Evolutionary conservation across 2,329 filamentous ascomycete genomes (phyloP).

Genomic region (Clarireedia homoeocarpa): DNA sequence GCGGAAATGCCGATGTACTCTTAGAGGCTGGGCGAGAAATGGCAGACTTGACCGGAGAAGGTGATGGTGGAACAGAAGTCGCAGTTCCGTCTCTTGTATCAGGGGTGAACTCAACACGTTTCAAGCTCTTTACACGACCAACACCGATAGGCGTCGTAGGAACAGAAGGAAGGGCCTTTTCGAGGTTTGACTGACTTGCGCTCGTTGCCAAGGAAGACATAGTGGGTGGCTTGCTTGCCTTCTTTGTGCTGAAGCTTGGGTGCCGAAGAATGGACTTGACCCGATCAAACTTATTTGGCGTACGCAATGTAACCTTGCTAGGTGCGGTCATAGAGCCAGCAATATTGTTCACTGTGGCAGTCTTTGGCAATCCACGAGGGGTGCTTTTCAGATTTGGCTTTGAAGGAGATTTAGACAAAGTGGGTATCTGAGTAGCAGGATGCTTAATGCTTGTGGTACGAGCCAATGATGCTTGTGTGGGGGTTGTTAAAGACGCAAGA

Average conservation of each 20-base stretch:
- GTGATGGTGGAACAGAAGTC: slow-evolving; percentile 37
- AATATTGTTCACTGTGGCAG: slow-evolving; percentile 42
- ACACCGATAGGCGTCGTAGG: slow-evolving; percentile 48
- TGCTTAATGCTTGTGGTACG: slow-evolving; percentile 49
- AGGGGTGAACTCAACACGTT: slow-evolving; percentile 75
- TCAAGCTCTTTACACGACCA: slow-evolving; percentile 49
- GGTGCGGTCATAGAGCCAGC: slow-evolving; percentile 26
- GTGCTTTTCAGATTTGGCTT: slow-evolving; percentile 38
- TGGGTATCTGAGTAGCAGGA: slow-evolving; percentile 37
- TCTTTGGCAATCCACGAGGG: slow-evolving; percentile 44
- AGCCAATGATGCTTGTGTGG: slow-evolving; percentile 67
- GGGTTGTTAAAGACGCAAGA: slow-evolving; percentile 58
- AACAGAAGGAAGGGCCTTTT: slow-evolving; percentile 45
- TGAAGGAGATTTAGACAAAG: slow-evolving; percentile 47
- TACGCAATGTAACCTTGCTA: slow-evolving; percentile 17
- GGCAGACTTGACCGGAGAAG: slow-evolving; percentile 46
- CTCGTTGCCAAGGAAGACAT: slow-evolving; percentile 28
- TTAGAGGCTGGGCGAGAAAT: slow-evolving; percentile 37
- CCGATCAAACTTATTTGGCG: slow-evolving; percentile 34
- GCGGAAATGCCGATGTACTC: slow-evolving; percentile 11
- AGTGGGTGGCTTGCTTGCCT: slow-evolving; percentile 15
- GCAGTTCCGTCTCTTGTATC: slow-evolving; percentile 47
- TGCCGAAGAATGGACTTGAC: slow-evolving; percentile 51
- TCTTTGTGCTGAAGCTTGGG: slow-evolving; percentile 21
- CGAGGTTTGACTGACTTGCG: slow-evolving; percentile 42